Conservation (phyloP, 169 alveolate genomes). For the Plasmodium coatneyi region DNA sequence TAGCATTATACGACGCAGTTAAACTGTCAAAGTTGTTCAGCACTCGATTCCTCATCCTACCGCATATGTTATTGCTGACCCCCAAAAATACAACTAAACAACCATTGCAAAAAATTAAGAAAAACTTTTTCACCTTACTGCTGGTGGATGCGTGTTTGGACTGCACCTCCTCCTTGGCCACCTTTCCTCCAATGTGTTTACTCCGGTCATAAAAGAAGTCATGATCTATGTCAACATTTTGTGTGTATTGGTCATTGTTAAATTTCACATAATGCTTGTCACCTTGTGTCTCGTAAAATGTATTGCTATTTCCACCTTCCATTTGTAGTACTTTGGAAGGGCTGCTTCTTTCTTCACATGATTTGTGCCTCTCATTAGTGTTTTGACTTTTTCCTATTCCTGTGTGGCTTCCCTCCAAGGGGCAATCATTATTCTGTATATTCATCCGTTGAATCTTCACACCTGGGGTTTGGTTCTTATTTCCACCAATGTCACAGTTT, state of each 20-base stretch:
- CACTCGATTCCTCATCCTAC: conserved; percentile 60
- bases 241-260: not conserved
- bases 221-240: not conserved
- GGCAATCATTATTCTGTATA: conserved; percentile 7
- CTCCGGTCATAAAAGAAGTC: not conserved
- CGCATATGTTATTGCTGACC: conserved; percentile 62
- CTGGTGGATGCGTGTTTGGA: not conserved
- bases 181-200: not conserved
- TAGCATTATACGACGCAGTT: conserved; percentile 72
- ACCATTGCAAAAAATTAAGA: conserved; percentile 53
- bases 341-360: not conserved
- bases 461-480: not conserved
- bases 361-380: not conserved
- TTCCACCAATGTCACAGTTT: not conserved
- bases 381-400: not conserved
- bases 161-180: not conserved
- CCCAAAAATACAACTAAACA: conserved; percentile 71
- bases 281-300: not conserved
- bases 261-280: not conserved
- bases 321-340: not conserved
- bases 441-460: not conserved
- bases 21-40: conserved; percentile 57
- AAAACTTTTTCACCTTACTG: conserved; percentile 27
- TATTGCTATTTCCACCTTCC: not conserved
- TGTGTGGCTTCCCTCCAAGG: not conserved